phyloP scores from a whole-genome alignment of 345 rosid species.

The Anacardium occidentale region DNA sequence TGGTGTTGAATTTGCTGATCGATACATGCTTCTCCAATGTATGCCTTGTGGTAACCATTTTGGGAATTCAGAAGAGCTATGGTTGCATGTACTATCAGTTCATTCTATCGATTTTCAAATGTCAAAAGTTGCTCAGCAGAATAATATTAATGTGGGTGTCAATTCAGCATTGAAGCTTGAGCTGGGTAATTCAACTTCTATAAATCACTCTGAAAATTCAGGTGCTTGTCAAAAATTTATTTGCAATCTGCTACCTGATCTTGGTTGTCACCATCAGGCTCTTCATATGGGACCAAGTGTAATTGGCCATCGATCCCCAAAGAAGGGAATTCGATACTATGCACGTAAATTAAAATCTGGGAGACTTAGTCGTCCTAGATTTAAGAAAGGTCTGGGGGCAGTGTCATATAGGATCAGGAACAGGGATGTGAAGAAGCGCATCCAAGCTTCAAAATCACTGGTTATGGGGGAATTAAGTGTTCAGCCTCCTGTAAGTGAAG shows the following conservation, averaged over 20 bases:
- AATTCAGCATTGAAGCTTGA: conserved; percentile 42
- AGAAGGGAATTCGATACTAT: conserved; percentile 67
- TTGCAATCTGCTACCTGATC: conserved; percentile 95
- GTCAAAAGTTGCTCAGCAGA: conserved; percentile 40
- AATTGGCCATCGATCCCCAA: conserved; percentile 55
- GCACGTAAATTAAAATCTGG: conserved; percentile 85
- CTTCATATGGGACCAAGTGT: conserved; percentile 81
- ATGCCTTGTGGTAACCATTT: conserved; percentile 89
- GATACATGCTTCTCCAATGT: conserved; percentile 96
- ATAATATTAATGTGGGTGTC: conserved; percentile 21
- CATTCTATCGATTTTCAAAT: conserved; percentile 62
- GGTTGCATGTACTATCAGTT: conserved; percentile 68
- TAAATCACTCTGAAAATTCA: conserved; percentile 44
- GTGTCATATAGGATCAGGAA: conserved; percentile 75
- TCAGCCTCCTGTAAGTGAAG: conserved; percentile 38
- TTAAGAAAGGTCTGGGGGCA: conserved; percentile 82
- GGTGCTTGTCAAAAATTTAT: conserved; percentile 51
- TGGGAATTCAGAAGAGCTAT: conserved; percentile 79
- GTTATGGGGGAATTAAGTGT: conserved; percentile 30
- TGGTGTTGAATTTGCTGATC: conserved; percentile 83
- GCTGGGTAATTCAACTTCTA: conserved; percentile 34
- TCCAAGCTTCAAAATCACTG: conserved; percentile 63
- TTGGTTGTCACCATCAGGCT: conserved; percentile 99
- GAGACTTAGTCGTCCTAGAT: conserved; percentile 81
- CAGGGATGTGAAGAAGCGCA: conserved; percentile 71